Base-by-base conservation (phyloP, 169 alveolate genomes). In the Babesia bovis region DNA sequence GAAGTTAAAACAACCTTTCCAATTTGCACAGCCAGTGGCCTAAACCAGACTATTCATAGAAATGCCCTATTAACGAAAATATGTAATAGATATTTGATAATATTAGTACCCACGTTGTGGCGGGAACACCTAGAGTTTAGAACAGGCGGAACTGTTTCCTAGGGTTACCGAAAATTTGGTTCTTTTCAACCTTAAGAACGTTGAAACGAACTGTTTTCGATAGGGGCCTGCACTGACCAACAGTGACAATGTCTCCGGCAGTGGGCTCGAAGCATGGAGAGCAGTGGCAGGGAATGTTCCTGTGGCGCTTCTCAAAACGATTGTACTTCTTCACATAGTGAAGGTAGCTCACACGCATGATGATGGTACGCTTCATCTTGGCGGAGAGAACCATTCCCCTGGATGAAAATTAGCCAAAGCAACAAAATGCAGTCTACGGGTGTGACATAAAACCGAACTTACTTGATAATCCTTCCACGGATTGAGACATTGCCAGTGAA, bases 221-320 rank as follows among this genome's bases (percentile, higher is more conserved):
- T 59, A 98, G 93, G 35, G 99, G 99, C 75, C 99, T 94, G 98
- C 99, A 97, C 90, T 97, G 98, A 38, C 99, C 99, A 45, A 95
- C 97, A 49, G 99, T 96, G 86, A 96, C 97, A 82, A 97, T 96
- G 88, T 97, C 99, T 23, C 99, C 99, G 90, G 96, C 98, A 81
- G 93, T 94, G 66, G 96, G 97, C 30, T 93, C 96, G 93, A 98
- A 98, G 82, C 98, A 95, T 56, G 99, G 99, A 45, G 99, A 95
- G 83, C 97, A 92, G 85, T 98, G 99, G 78, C 95, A 96, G 44
- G 98, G 92, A 81, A 96, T 89, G 95, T 96, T 97, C 93, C 89
- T 96, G 93, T 98, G 99, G 82, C 99, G 91, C 95, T 97, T 98
- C 94, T 98, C 99, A 87, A 95, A 97, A 85, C 99, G 92, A 86